Percentiles rank a stretch among this genome's conserved stretches.
phyloP scores from a whole-genome alignment of 176 grass and related monocot genomes.

The Aegilops speltoides region DNA sequence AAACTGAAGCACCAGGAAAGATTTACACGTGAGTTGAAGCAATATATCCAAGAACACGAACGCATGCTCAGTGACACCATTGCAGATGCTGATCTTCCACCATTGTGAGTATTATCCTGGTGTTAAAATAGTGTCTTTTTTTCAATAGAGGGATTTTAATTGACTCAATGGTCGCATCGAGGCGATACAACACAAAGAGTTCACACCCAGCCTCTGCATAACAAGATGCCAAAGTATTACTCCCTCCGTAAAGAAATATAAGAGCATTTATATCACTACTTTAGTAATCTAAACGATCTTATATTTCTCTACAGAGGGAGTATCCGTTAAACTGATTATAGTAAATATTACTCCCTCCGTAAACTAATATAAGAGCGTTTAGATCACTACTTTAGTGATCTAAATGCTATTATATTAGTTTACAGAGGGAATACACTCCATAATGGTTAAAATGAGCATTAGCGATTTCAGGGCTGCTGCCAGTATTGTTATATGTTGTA shows the following conservation, averaged over 20 bases:
- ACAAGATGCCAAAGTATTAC: background rate
- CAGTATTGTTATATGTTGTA: background rate
- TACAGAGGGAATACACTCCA: background rate
- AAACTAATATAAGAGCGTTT: too few species aligned
- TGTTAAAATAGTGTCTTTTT: background rate
- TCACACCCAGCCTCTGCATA: background rate
- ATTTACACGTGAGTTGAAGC: conserved; percentile 67
- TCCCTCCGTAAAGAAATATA: too few species aligned
- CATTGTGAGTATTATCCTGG: conserved; percentile 28
- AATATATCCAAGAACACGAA: conserved; percentile 85
- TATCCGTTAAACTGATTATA: background rate
- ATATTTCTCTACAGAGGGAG: too few species aligned
- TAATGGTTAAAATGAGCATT: background rate
- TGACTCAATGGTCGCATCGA: background rate
- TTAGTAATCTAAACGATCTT: too few species aligned
- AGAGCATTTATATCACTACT: too few species aligned
- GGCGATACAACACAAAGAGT: background rate
- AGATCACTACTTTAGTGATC: too few species aligned
- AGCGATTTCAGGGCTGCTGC: background rate
- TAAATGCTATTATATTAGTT: too few species aligned
- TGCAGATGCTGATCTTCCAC: conserved; percentile 68
- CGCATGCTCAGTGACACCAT: conserved; percentile 76
- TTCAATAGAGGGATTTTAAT: background rate
- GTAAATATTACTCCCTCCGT: background rate
- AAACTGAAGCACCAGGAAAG: conserved; percentile 63